Base-by-base conservation (phyloP, 495 filamentous ascomycete genomes). In the Penicillium macrosclerotiorum region DNA sequence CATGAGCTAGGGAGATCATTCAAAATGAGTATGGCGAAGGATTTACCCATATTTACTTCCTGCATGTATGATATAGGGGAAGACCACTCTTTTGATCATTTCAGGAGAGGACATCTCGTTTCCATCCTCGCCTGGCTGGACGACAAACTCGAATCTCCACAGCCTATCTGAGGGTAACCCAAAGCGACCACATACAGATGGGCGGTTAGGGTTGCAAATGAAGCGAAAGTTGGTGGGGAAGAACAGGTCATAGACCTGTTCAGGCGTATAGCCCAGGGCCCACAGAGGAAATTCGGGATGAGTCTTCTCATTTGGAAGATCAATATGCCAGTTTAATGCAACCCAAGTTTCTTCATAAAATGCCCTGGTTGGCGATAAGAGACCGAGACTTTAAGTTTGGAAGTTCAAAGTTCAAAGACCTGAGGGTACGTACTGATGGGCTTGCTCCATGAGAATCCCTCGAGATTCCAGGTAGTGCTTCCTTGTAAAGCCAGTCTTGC, bases 331-430 rank as follows among this genome's bases (percentile, higher is more conserved):
- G 34, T 80, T 80, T 6, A 73, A 49, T 12, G 77, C 74, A 8
- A 79, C 69, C 75, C 75, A 80, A 0, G 64, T 73, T 38, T 66
- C 77, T 27, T 73, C 67, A 43, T 80, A 80, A 3, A 56, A 58
- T 31, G 63, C 67, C 11, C 64, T 57, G 11, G n/a, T n/a, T n/a
- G n/a, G n/a, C n/a, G n/a, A n/a, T n/a, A n/a, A n/a, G n/a, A n/a
- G n/a, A n/a, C n/a, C n/a, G n/a, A n/a, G n/a, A n/a, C n/a, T n/a
- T n/a, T n/a, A n/a, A n/a, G n/a, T n/a, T n/a, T n/a, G n/a, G n/a
- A n/a, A n/a, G n/a, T n/a, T n/a, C n/a, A n/a, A n/a, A n/a, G n/a
- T n/a, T n/a, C n/a, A n/a, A n/a, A n/a, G n/a, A n/a, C 5, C 2
- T 7, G 6, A 9, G 18, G 2, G 14, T 5, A 46, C 51, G 24